phyloP scores from a whole-genome alignment of 2,329 filamentous ascomycete species.

The Exophiala xenobiotica region DNA sequence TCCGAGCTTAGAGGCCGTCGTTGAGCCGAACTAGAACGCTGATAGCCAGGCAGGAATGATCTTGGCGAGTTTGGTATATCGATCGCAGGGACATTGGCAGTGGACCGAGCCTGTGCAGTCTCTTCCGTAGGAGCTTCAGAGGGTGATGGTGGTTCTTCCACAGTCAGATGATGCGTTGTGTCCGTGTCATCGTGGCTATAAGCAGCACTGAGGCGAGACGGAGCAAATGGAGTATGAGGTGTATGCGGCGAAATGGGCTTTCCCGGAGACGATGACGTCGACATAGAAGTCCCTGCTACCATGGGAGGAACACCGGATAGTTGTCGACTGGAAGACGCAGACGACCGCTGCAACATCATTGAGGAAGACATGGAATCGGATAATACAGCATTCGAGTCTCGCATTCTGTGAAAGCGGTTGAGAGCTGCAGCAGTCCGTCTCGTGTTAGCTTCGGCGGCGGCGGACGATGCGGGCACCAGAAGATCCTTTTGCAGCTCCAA shows the following conservation, averaged over 20 bases:
- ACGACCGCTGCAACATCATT: slow-evolving; percentile 77
- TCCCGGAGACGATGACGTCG: slow-evolving; percentile 82
- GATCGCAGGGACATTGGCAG: slow-evolving; percentile 45
- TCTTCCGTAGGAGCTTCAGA: slow-evolving; percentile 40
- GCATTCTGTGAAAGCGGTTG: slow-evolving; percentile 82
- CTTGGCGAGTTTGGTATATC: slow-evolving; percentile 50
- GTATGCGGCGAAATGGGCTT: slow-evolving; percentile 89
- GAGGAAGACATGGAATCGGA: slow-evolving; percentile 94
- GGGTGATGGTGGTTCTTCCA: slow-evolving; percentile 33
- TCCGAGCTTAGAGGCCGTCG: slow-evolving; percentile 35
- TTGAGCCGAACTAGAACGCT: slow-evolving; percentile 48
- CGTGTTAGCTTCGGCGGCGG: slow-evolving; percentile 64
- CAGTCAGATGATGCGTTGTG: slow-evolving; percentile 34
- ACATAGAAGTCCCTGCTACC: slow-evolving; percentile 67
- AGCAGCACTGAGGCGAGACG: slow-evolving; percentile 85
- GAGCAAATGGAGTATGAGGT: slow-evolving; percentile 88
- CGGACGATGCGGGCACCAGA: slow-evolving; percentile 60
- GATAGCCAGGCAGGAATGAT: slow-evolving; percentile 42
- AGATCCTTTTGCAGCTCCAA: slow-evolving; percentile 88
- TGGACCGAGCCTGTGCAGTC: slow-evolving; percentile 34
- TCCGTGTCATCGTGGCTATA: slow-evolving; percentile 51
- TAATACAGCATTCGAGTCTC: slow-evolving; percentile 81
- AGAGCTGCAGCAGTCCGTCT: slow-evolving; percentile 77
- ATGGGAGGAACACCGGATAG: slow-evolving; percentile 64
- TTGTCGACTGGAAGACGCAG: slow-evolving; percentile 73